Conservation (phyloP, 768 basidiomycete species). For the Termitomyces sp. region DNA sequence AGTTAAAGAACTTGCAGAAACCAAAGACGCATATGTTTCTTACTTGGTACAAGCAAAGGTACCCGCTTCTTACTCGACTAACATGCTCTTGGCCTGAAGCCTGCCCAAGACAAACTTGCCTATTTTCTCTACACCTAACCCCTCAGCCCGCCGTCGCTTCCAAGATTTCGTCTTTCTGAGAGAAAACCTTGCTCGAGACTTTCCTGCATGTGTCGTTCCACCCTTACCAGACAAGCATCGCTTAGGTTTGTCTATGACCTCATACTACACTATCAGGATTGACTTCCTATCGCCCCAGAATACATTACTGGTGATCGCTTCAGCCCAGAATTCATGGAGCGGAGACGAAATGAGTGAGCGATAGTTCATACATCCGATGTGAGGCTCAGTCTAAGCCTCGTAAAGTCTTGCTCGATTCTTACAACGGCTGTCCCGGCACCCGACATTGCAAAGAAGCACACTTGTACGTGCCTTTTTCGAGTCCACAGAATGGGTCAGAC, state of each 20-base stretch:
- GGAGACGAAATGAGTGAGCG: constrained; percentile 79
- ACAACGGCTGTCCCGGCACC: constrained; percentile 87
- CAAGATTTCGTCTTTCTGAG: constrained; percentile 96
- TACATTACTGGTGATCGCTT: constrained; percentile 98
- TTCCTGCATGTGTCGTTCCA: constrained; percentile 97
- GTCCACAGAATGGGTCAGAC: constrained; percentile 96
- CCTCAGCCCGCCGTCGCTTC: constrained; percentile 82
- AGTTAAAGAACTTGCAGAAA: constrained; percentile 92
- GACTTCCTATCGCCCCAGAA: constrained; percentile 42
- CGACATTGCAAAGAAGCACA: constrained; percentile 86
- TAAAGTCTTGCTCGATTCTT: constrained; percentile 87
- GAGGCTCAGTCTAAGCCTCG: background rate
- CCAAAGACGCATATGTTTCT: constrained; percentile 95
- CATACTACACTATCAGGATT: background rate
- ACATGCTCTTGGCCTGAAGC: constrained; percentile 1
- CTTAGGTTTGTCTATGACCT: constrained; percentile 56
- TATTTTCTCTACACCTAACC: constrained; percentile 72
- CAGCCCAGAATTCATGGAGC: constrained; percentile 95
- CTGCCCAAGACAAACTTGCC: constrained; percentile 77
- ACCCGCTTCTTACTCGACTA: constrained; percentile 14
- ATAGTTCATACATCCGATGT: background rate
- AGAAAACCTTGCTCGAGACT: constrained; percentile 83
- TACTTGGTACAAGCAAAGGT: constrained; percentile 91
- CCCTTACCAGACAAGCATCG: constrained; percentile 96
- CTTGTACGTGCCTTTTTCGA: constrained; percentile 93